These are phyloP conservation scores for Colletotrichum sp. DNA, from an alignment of 2,329 filamentous ascomycete genomes.

Conservation along the genomic window DNA sequence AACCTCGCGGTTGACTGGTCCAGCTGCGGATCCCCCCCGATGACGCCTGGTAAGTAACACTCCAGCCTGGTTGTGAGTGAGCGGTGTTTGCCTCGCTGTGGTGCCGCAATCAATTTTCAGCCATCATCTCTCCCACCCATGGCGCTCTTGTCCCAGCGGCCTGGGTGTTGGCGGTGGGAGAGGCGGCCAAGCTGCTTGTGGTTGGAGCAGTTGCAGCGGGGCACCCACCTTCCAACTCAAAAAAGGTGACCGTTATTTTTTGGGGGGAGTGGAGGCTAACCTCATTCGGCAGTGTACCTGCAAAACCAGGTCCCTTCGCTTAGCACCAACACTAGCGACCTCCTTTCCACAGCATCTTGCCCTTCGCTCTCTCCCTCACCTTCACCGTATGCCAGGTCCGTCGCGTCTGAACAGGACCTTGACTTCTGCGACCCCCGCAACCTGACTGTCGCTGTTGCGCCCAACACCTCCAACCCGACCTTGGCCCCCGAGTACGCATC, in stretches of 20 bases:
- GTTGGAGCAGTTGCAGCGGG: slow-evolving; percentile 2
- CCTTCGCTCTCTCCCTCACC: slow-evolving; percentile 89
- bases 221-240: not conserved
- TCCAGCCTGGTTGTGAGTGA: not conserved
- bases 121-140: not conserved
- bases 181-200: not conserved
- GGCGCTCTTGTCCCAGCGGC: not conserved
- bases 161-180: not conserved
- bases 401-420: slow-evolving; percentile 73
- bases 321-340: slow-evolving; percentile 68
- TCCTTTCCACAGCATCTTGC: slow-evolving; percentile 77
- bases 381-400: slow-evolving; percentile 74
- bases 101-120: not conserved
- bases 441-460: slow-evolving; percentile 69
- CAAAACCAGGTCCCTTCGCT: slow-evolving; percentile 63
- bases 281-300: slow-evolving; percentile 50
- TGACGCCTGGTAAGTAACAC: slow-evolving; percentile 82
- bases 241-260: not conserved
- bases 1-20: slow-evolving; percentile 80
- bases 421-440: slow-evolving; percentile 93
- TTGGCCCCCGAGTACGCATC: slow-evolving; percentile 67
- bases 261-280: slow-evolving; percentile 37
- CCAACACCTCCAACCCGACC: slow-evolving; percentile 52
- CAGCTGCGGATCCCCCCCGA: slow-evolving; percentile 78
- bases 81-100: not conserved